Base-by-base conservation (phyloP, 176 grass and related monocot species). In the Oryza glumipatula region DNA sequence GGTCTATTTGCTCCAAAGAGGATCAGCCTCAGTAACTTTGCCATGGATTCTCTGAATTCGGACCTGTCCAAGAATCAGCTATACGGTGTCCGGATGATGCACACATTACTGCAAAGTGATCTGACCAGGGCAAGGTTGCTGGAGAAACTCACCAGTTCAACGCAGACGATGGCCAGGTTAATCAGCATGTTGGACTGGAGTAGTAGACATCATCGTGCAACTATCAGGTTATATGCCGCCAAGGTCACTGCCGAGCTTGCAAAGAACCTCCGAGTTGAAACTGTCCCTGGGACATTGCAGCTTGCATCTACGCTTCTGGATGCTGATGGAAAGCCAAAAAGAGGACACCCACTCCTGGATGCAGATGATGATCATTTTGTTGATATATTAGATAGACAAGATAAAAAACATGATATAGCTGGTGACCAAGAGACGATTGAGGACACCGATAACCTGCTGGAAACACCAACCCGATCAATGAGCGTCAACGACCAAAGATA, bases 201-300 rank as follows among this genome's bases (percentile, higher is more conserved):
- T 15, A 52, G 45, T 16, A 16, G 49, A 17, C 17, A 44, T 51
- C 35, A 36, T 30, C 5, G 68, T 68, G 36, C 4, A 36, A 3
- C 2, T 2, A 35, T 80, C 43, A 49, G 78, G 36, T 68, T 80
- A 49, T 68, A 30, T 9, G 77, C 77, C 0, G 77, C 77, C 0
- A 79, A 48, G 63, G 77, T 48, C 23, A 48, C 21, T 5, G 24
- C 16, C 46, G 65, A 80, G 32, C 63, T 80, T 68, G 77, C 77
- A 11, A 49, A 48, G 14, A 67, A 14, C 63, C 14, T 80, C 8
- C 2, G 64, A 49, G 43, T 68, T n/a, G 24, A 2, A 0, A 7
- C 23, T 7, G 46, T 80, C 4, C 77, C 77, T 1, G 63, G 63
- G 1, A 48, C 77, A 3, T 7, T 67, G 16, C 39, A 79, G 63